Base-by-base conservation (phyloP, 345 rosid genomes). In the Melastoma malabathricum region DNA sequence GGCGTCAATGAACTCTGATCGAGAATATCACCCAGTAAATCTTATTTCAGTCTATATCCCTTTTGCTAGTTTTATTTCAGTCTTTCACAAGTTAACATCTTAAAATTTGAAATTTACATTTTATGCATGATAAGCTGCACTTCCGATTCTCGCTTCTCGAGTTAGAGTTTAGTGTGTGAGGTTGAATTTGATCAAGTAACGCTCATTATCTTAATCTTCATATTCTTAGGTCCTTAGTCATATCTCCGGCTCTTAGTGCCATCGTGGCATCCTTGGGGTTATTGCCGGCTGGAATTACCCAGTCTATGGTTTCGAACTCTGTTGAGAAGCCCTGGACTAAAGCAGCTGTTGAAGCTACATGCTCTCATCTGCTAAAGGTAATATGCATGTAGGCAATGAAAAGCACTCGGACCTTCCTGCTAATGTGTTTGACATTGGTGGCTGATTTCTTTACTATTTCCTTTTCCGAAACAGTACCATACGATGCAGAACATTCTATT, bases 301-400 rank as follows among this genome's bases (percentile, higher is more conserved):
- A 74, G 63, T 47, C 63, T 52, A 57, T 78, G 58, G 76, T 77
- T 19, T 68, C 75, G 18, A 71, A 62, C 48, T 60, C 77, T 44
- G 22, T 73, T 29, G 94, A 92, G 51, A 68, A 62, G 50, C 75
- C 83, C 20, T 83, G 94, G 92, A 82, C 96, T 64, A 66, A 64
- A 51, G 48, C 75, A 48, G 83, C 92, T 18, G 61, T 82, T 54
- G 71, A 80, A 49, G 83, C 94, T 73, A 55, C 74, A 57, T 75
- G 88, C 75, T 73, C 76, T 66, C 81, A 81, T 64, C 65, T 83
- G 72, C 60, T 72, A 61, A 77, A 82, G 94, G 96, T 78, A 64
- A 39, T 56, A 45, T 16, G 44, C 22, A 12, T 34, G 41, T 34
- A 1, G 41, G 12, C 12, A 34, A 18, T 6, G 25, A 18, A 48